phyloP scores from a whole-genome alignment of 495 filamentous ascomycete species.

The Cladorrhinum samala region DNA sequence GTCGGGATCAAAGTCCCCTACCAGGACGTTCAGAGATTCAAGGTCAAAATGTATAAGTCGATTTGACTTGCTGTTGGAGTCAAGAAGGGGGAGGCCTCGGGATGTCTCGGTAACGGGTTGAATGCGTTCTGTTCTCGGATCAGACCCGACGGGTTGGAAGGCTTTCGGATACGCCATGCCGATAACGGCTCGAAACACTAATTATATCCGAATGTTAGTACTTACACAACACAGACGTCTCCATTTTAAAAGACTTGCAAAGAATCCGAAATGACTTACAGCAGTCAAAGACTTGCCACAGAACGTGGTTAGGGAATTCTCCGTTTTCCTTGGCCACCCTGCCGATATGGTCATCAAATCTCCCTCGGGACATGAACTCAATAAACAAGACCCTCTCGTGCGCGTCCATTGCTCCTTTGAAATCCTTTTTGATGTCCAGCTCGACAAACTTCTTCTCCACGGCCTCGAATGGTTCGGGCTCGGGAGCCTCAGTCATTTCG shows the following conservation, averaged over 20 bases:
- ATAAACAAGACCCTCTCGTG: slow-evolving; percentile 7
- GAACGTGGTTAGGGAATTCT: not conserved
- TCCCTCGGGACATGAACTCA: slow-evolving; percentile 10
- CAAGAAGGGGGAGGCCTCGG: not conserved
- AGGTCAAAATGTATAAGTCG: slow-evolving; percentile 12
- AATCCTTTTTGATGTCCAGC: not conserved
- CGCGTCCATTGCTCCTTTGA: not conserved
- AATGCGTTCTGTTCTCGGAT: not conserved
- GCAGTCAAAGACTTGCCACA: slow-evolving; percentile 15
- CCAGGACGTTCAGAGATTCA: slow-evolving; percentile 8
- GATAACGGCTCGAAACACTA: slow-evolving; percentile 12
- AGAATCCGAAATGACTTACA: not conserved
- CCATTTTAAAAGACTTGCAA: too few relatives aligned
- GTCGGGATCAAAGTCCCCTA: slow-evolving; percentile 1
- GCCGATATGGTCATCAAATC: slow-evolving; percentile 3
- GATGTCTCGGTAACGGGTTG: slow-evolving; percentile 1
- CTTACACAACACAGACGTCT: too few relatives aligned
- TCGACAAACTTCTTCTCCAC: not conserved
- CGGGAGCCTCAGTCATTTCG: not conserved
- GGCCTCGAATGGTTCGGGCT: not conserved
- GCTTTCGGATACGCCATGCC: slow-evolving; percentile 12
- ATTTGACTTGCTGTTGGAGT: not conserved
- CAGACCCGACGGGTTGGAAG: not conserved
- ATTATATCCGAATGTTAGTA: not conserved
- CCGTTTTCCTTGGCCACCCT: not conserved